Evolutionary conservation across 2,329 filamentous ascomycete genomes (phyloP).

Genomic region (Tolypocladium cylindrosporum): DNA sequence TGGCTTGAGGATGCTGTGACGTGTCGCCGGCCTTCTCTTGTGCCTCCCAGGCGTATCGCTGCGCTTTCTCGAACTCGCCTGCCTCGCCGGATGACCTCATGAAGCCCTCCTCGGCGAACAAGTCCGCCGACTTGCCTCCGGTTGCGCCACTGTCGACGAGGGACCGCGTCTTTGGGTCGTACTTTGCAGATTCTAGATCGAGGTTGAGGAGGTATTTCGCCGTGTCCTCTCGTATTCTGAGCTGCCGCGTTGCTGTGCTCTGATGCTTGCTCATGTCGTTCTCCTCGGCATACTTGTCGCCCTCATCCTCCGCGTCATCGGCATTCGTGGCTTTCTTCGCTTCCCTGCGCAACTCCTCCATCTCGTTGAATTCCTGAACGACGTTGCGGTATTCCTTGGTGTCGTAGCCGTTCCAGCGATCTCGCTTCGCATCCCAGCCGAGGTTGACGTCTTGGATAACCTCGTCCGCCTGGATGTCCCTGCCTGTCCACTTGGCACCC

Average conservation of each 20-base stretch:
- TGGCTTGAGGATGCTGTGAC: conserved; percentile 84
- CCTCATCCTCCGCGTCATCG: conserved; percentile 44
- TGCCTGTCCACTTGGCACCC: conserved; percentile 85
- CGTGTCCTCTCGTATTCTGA: conserved; percentile 90
- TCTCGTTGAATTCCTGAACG: conserved; percentile 79
- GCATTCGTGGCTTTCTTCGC: conserved; percentile 31
- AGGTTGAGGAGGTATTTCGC: conserved; percentile 94
- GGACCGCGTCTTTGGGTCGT: conserved; percentile 89
- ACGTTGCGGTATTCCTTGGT: conserved; percentile 74
- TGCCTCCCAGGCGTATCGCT: conserved; percentile 88
- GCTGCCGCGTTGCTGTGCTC: conserved; percentile 78
- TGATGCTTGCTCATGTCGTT: conserved; percentile 95
- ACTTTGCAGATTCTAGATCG: conserved; percentile 91
- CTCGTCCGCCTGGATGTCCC: conserved; percentile 89
- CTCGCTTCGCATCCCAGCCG: conserved; percentile 94
- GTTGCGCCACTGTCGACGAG: conserved; percentile 81
- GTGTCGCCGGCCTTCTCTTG: conserved; percentile 75
- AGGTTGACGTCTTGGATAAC: conserved; percentile 74
- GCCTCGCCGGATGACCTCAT: conserved; percentile 83
- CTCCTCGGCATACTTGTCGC: conserved; percentile 81
- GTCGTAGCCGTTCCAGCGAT: conserved; percentile 98
- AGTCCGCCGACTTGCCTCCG: conserved; percentile 65
- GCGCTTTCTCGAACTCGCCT: conserved; percentile 81
- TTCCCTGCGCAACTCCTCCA: conserved; percentile 63
- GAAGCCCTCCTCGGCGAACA: conserved; percentile 91